Percentiles rank a stretch among this genome's conserved stretches.
Conservation (phyloP, 1,139 yeast genomes). For the Hyphopichia fennica region DNA sequence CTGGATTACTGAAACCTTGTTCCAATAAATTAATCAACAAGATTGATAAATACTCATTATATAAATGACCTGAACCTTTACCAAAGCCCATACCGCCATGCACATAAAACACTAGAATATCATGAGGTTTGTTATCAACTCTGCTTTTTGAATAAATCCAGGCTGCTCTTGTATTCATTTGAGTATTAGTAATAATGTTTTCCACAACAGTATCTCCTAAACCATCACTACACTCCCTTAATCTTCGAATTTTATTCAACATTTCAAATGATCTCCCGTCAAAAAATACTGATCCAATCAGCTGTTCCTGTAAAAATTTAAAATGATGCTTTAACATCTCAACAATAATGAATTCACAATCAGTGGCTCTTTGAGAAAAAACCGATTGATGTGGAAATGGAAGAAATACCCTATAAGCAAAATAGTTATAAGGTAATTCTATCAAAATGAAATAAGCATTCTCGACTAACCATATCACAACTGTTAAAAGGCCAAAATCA, state of each 20-base stretch:
- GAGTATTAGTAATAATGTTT: neutral
- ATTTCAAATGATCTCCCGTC: conserved; percentile 10
- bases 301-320: conserved; percentile 1
- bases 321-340: conserved; percentile 11
- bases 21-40: conserved; percentile 12
- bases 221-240: conserved; percentile 13
- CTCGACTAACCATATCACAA: conserved; percentile 5
- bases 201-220: conserved; percentile 10
- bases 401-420: conserved; percentile 8
- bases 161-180: conserved; percentile 5
- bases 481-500: conserved; percentile 8
- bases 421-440: conserved; percentile 8
- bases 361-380: conserved; percentile 13
- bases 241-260: conserved; percentile 9
- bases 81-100: conserved; percentile 14
- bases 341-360: conserved; percentile 9
- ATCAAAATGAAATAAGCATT: conserved; percentile 4
- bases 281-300: conserved; percentile 7
- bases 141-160: conserved; percentile 12
- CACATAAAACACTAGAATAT: conserved; percentile 11
- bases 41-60: conserved; percentile 13
- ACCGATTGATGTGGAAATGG: conserved; percentile 12
- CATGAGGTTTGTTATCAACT: conserved; percentile 4
- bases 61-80: conserved; percentile 10
- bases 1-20: conserved; percentile 16